These are phyloP conservation scores for Citrullus amarus DNA, from an alignment of 306 rosid species.

Conservation along the genomic window DNA sequence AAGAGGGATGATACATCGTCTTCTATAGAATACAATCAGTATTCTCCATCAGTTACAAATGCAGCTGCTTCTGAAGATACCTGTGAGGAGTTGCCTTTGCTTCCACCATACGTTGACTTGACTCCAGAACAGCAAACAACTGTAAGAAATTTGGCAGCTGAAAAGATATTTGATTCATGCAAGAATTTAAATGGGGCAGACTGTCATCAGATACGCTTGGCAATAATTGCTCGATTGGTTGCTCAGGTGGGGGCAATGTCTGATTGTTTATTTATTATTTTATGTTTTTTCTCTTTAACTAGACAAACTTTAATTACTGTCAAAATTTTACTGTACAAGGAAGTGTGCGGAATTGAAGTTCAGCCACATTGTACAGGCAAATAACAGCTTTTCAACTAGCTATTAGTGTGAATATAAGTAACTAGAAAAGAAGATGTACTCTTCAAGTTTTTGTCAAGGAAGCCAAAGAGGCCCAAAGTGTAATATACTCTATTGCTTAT, in stretches of 20 bases:
- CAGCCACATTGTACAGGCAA: conserved; percentile 2
- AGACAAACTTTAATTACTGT: neutral
- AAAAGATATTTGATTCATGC: conserved; percentile 59
- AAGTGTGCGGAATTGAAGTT: neutral
- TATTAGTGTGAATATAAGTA: neutral
- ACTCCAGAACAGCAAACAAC: conserved; percentile 54
- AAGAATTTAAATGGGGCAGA: conserved; percentile 45
- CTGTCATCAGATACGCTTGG: conserved; percentile 63
- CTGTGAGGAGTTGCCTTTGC: conserved; percentile 63
- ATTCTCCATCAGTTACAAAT: conserved; percentile 39
- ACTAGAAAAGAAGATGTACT: conserved; percentile 1
- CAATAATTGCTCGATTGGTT: conserved; percentile 78
- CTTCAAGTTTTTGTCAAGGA: neutral
- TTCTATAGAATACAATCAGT: conserved; percentile 47
- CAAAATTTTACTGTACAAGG: neutral
- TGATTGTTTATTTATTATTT: conserved; percentile 3
- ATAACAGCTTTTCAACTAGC: conserved; percentile 1
- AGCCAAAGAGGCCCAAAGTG: conserved; percentile 9
- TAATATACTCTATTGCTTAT: neutral
- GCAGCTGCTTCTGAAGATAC: conserved; percentile 60
- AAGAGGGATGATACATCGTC: conserved; percentile 38
- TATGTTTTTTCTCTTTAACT: neutral
- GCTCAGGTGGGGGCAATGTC: conserved; percentile 58
- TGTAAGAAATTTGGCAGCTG: conserved; percentile 54
- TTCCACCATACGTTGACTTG: conserved; percentile 66